Conservation (phyloP, 495 filamentous ascomycete genomes). For the Aspergillus haitiensis region DNA sequence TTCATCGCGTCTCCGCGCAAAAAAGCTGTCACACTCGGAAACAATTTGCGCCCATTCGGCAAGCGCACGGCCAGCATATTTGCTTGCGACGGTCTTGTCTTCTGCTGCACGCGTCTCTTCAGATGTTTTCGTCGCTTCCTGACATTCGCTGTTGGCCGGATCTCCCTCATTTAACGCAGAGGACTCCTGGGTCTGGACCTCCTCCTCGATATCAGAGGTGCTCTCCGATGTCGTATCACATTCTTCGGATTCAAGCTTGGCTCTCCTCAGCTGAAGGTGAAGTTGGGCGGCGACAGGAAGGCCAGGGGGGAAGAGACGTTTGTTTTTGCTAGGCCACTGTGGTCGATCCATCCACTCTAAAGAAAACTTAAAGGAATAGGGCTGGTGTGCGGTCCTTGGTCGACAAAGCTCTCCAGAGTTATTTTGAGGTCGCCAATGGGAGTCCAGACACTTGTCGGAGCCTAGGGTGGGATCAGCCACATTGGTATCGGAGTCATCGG, state of each 20-base stretch:
- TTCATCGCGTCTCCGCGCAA: slow-evolving; percentile 80
- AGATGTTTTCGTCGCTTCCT: slow-evolving; percentile 11
- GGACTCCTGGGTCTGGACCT: slow-evolving; percentile 12
- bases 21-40: slow-evolving; percentile 87
- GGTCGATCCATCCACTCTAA: slow-evolving; percentile 70
- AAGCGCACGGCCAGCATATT: slow-evolving; percentile 83
- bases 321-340: slow-evolving; percentile 52
- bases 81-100: slow-evolving; percentile 48
- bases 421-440: slow-evolving; percentile 28
- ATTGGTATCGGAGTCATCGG: slow-evolving; percentile 41
- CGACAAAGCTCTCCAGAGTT: slow-evolving; percentile 32
- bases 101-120: slow-evolving; percentile 20
- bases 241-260: slow-evolving; percentile 28
- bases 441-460: slow-evolving; percentile 34
- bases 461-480: slow-evolving; percentile 29
- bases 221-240: slow-evolving; percentile 33
- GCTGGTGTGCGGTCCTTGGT: slow-evolving; percentile 53
- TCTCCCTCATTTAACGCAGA: slow-evolving; percentile 12
- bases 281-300: slow-evolving; percentile 68
- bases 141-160: slow-evolving; percentile 21
- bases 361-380: slow-evolving; percentile 74
- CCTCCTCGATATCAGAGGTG: slow-evolving; percentile 21
- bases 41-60: slow-evolving; percentile 90
- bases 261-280: slow-evolving; percentile 42
- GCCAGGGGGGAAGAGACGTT: slow-evolving; percentile 68